Evolutionary conservation across 2,329 filamentous ascomycete genomes (phyloP), one percentile per base, ranked within the genome.

Genomic region (Fusarium odoratissimum): DNA sequence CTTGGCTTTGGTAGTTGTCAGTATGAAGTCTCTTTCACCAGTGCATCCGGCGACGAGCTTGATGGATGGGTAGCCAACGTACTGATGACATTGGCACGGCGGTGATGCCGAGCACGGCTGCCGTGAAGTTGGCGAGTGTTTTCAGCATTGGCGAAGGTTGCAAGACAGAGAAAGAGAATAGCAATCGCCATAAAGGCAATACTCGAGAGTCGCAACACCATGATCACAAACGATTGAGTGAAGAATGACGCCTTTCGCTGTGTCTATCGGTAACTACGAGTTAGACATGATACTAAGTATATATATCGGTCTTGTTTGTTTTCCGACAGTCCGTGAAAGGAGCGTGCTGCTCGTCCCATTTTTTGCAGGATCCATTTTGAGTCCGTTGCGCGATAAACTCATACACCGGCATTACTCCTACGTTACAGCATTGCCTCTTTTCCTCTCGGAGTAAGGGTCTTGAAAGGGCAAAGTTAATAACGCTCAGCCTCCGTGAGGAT

Each of bases 41-140:
- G 2, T 28, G 28, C 28, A 28, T 28, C 28, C 8, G 28, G 3
- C 28, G 28, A 28, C n/a, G 28, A 28, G 28, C 28, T 28, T 28
- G 28, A 8, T 28, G 28, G 28, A 2, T 28, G 28, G 28, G 28
- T 28, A 28, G 28, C 7, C 2, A 2, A 6, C 62, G 41, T 58
- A 67, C 64, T 64, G 17, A 59, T 52, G 6, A 64, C 64, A 42
- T 41, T 23, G 4, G 51, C 28, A 14, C 62, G 57, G 13, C 61
- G 55, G 3, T 60, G 40, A 13, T 52, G 17, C 3, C 44, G 25
- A 16, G n/a, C 9, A 48, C 14, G 51, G 11, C 7, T 16, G 19
- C 17, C 48, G 8, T 66, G 62, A 5, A n/a, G 30, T 14, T 60
- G 38, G 9, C 9, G 38, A 4, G 48, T 46, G 3, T 14, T 42